Percentiles rank a stretch among this genome's conserved stretches.
Conservation (phyloP, 768 basidiomycete species). For the Mrakia hoshinonis region DNA sequence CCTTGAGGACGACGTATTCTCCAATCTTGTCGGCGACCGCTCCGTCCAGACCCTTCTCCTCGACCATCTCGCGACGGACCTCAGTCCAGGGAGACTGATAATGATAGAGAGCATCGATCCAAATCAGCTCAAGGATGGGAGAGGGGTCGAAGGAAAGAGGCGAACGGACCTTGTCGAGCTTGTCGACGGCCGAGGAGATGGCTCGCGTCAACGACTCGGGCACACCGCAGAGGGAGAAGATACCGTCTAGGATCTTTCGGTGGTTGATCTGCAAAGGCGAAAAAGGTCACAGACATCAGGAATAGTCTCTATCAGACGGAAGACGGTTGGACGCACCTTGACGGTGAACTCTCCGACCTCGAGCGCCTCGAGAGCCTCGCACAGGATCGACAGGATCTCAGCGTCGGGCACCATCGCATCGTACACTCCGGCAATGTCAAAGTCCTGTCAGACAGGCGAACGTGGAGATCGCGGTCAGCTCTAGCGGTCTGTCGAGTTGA, state of each 20-base stretch:
- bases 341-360: conserved; percentile 91
- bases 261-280: conserved; percentile 85
- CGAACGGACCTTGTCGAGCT: conserved; percentile 76
- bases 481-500: neutral
- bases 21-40: conserved; percentile 86
- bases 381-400: conserved; percentile 72
- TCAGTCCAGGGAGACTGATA: conserved; percentile 73
- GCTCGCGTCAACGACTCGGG: conserved; percentile 76
- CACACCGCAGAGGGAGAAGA: conserved; percentile 94
- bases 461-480: neutral
- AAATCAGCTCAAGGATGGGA: neutral
- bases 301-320: too few species aligned
- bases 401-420: conserved; percentile 97
- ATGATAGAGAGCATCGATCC: conserved; percentile 11
- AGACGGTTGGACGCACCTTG: conserved; percentile 54
- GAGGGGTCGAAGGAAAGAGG: neutral
- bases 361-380: conserved; percentile 68
- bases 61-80: conserved; percentile 92
- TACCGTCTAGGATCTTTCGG: conserved; percentile 91
- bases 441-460: conserved; percentile 55
- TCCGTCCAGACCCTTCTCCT: conserved; percentile 79
- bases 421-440: conserved; percentile 85
- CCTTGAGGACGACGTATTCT: conserved; percentile 92
- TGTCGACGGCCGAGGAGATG: conserved; percentile 95
- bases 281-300: too few species aligned